These are phyloP conservation scores for Carpinus fangiana DNA, from an alignment of 306 rosid genomes.

Conservation along the genomic window DNA sequence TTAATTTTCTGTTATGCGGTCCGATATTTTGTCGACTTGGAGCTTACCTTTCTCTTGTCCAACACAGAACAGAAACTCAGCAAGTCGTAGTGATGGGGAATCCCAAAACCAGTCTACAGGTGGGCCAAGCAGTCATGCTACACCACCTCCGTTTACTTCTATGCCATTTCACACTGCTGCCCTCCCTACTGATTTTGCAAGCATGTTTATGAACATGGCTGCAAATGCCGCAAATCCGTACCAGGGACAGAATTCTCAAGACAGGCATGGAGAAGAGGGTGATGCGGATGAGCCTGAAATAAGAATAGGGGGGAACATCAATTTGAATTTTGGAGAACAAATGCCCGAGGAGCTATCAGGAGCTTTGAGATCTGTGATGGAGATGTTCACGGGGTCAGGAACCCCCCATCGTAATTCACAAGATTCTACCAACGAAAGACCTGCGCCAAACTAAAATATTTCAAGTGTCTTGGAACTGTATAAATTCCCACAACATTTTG, in stretches of 20 bases:
- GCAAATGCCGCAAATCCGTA: constrained; percentile 34
- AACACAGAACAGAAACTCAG: constrained; percentile 46
- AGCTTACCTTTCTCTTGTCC: constrained; percentile 5
- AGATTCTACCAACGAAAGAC: constrained; percentile 46
- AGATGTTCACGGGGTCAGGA: constrained; percentile 58
- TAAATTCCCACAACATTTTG: background rate
- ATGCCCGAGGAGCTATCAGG: constrained; percentile 68
- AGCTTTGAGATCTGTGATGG: constrained; percentile 66
- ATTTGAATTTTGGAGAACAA: constrained; percentile 57
- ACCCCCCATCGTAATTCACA: constrained; percentile 47
- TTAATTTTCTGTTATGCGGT: background rate
- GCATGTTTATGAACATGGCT: constrained; percentile 70
- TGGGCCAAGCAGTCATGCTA: constrained; percentile 52
- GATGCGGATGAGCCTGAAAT: constrained; percentile 44
- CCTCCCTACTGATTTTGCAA: constrained; percentile 46
- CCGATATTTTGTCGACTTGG: background rate
- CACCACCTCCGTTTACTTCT: constrained; percentile 50
- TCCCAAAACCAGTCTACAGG: constrained; percentile 44
- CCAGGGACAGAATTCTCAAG: constrained; percentile 52
- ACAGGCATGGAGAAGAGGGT: constrained; percentile 38
- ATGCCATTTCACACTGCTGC: constrained; percentile 47
- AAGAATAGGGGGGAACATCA: constrained; percentile 46
- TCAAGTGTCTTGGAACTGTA: constrained; percentile 15
- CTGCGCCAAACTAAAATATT: constrained; percentile 51
- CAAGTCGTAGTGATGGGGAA: constrained; percentile 40